These are phyloP conservation scores for Aspergillus haitiensis DNA, from an alignment of 495 filamentous ascomycete species.

Conservation along the genomic window DNA sequence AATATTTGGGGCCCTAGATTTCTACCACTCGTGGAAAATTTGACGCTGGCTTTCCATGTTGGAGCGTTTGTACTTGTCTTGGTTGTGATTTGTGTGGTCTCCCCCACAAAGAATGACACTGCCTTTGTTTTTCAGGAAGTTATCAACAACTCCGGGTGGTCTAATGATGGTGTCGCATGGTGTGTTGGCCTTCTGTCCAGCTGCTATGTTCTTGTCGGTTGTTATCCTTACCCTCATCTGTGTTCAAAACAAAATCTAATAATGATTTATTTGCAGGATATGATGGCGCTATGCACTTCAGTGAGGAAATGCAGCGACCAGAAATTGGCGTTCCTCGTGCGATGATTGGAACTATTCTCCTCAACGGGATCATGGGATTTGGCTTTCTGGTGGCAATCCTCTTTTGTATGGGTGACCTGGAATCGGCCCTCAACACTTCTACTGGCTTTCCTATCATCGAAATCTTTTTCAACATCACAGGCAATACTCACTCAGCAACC, in stretches of 20 bases:
- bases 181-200: slow-evolving; percentile 8
- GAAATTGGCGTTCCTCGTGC: background rate
- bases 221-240: too few species aligned
- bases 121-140: slow-evolving; percentile 9
- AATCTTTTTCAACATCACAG: slow-evolving; percentile 8
- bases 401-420: slow-evolving; percentile 12
- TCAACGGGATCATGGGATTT: slow-evolving; percentile 3
- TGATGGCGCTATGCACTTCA: slow-evolving; percentile 7
- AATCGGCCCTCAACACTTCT: background rate
- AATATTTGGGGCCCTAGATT: slow-evolving; percentile 8
- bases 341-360: background rate
- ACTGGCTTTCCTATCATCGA: slow-evolving; percentile 13
- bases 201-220: slow-evolving; percentile 11
- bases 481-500: background rate
- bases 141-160: slow-evolving; percentile 12
- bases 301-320: background rate
- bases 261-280: background rate
- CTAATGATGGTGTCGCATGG: slow-evolving; percentile 13
- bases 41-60: slow-evolving; percentile 2
- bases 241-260: too few species aligned
- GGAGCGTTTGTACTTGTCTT: background rate
- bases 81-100: background rate
- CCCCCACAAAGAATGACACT: slow-evolving; percentile 1
- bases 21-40: slow-evolving; percentile 1
- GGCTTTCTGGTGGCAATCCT: slow-evolving; percentile 5